Conservation (phyloP, 495 filamentous ascomycete species). For the Hypoxylon fuscum region DNA sequence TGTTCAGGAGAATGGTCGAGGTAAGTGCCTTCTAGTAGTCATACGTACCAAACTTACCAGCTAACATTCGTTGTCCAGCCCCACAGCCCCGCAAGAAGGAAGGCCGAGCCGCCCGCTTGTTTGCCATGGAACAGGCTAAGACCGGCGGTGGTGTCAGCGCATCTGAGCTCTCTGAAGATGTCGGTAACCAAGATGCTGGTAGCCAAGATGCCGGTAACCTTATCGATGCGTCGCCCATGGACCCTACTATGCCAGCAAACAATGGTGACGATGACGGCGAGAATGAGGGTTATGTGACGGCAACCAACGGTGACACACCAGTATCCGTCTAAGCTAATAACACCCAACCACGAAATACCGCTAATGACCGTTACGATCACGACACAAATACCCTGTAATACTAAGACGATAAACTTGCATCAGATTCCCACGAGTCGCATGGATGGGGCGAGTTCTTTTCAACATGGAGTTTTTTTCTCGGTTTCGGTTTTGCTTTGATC, state of each 20-base stretch:
- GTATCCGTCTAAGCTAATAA: not conserved
- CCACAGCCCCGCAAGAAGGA: slow-evolving; percentile 63
- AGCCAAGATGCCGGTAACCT: slow-evolving; percentile 13
- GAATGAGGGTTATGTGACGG: not conserved
- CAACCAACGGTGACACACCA: not conserved
- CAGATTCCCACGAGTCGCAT: slow-evolving; percentile 29
- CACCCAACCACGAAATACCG: not conserved
- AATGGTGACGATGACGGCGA: slow-evolving; percentile 14
- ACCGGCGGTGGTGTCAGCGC: slow-evolving; percentile 16
- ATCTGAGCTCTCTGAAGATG: slow-evolving; percentile 29
- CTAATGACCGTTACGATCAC: slow-evolving; percentile 15
- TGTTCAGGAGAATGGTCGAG: slow-evolving; percentile 93
- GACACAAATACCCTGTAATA: slow-evolving; percentile 22
- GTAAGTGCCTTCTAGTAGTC: slow-evolving; percentile 51
- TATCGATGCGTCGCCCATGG: slow-evolving; percentile 23
- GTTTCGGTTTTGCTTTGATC: not conserved
- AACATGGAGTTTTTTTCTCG: slow-evolving; percentile 22
- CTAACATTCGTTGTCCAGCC: slow-evolving; percentile 45
- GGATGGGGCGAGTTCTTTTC: slow-evolving; percentile 12
- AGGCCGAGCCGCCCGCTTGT: slow-evolving; percentile 58
- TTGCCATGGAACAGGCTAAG: slow-evolving; percentile 48
- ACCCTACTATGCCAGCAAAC: slow-evolving; percentile 6
- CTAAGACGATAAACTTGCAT: slow-evolving; percentile 30
- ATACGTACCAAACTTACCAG: not conserved
- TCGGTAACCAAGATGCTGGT: too few relatives aligned